A percentile compares a stretch with the other conserved stretches of the same genome.
Conservation (phyloP, 331 rosid species). For the Dryas integrifolia region DNA sequence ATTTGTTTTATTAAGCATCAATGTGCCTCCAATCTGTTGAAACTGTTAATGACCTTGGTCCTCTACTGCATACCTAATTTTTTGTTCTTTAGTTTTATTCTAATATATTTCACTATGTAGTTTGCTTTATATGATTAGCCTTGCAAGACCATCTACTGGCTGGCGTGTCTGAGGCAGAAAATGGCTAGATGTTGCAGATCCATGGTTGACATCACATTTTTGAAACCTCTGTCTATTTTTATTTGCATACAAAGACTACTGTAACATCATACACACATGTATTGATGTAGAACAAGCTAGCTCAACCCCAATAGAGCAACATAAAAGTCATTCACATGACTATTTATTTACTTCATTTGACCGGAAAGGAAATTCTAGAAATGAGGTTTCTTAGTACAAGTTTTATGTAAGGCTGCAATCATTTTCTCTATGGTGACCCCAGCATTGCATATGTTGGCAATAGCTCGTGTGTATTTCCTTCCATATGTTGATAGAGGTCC, state of each 20-base stretch:
- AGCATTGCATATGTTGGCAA: conserved; percentile 75
- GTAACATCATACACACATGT: not conserved
- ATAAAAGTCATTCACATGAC: too few relatives aligned
- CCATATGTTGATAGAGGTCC: conserved; percentile 55
- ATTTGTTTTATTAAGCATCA: conserved; percentile 46
- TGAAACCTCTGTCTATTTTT: not conserved
- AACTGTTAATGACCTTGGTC: conserved; percentile 40
- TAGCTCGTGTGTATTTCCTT: conserved; percentile 46
- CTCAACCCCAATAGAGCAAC: not conserved
- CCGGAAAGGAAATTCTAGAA: not conserved
- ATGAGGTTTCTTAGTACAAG: conserved; percentile 27
- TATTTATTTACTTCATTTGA: not conserved
- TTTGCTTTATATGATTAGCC: not conserved
- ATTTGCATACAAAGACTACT: not conserved
- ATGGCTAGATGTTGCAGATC: too few relatives aligned
- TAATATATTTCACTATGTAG: not conserved
- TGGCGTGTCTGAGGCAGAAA: too few relatives aligned
- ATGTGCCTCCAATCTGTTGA: conserved; percentile 34
- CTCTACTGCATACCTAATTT: conserved; percentile 42
- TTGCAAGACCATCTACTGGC: not conserved
- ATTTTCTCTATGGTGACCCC: conserved; percentile 39
- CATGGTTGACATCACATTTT: too few relatives aligned
- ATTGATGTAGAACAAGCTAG: too few relatives aligned
- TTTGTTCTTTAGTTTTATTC: not conserved
- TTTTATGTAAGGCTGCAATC: conserved; percentile 37